These are phyloP conservation scores for Musa acuminata DNA, from an alignment of 176 grass and related monocot genomes.

Conservation along the genomic window DNA sequence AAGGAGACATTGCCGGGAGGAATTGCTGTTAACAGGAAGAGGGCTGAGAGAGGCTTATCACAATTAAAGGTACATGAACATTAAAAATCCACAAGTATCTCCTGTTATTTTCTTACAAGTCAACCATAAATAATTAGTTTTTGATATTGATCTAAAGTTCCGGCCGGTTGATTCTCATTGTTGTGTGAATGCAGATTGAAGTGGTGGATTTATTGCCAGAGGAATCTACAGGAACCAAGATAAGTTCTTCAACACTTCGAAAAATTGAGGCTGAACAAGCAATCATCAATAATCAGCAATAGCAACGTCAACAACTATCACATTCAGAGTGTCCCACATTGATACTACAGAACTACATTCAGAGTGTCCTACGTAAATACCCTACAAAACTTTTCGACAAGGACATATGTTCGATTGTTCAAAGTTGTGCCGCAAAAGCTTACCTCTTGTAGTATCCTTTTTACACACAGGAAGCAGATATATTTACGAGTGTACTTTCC, in stretches of 20 bases:
- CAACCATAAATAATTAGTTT: too few relatives aligned
- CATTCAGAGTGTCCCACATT: neutral
- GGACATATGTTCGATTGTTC: too few relatives aligned
- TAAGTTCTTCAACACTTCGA: constrained; percentile 72
- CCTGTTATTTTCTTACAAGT: neutral
- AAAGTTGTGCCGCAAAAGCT: too few relatives aligned
- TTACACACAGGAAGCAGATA: too few relatives aligned
- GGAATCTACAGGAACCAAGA: constrained; percentile 51
- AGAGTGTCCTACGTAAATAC: neutral
- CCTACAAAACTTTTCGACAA: neutral
- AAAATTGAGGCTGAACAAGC: constrained; percentile 47
- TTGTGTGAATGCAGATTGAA: constrained; percentile 37
- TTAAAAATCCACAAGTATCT: neutral
- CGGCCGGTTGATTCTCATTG: neutral
- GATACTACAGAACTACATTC: neutral
- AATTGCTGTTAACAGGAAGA: constrained; percentile 66
- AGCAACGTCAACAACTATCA: neutral
- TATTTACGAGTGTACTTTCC: too few relatives aligned
- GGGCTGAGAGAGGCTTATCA: constrained; percentile 60
- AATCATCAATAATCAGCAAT: neutral
- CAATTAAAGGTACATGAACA: constrained; percentile 49
- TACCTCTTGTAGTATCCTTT: too few relatives aligned
- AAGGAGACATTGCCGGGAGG: constrained; percentile 81
- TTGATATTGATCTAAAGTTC: neutral
- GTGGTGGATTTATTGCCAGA: constrained; percentile 71